Percentiles rank a stretch among this genome's conserved stretches.
Conservation (phyloP, 2,329 filamentous ascomycete species). For the Didymella glomerata region DNA sequence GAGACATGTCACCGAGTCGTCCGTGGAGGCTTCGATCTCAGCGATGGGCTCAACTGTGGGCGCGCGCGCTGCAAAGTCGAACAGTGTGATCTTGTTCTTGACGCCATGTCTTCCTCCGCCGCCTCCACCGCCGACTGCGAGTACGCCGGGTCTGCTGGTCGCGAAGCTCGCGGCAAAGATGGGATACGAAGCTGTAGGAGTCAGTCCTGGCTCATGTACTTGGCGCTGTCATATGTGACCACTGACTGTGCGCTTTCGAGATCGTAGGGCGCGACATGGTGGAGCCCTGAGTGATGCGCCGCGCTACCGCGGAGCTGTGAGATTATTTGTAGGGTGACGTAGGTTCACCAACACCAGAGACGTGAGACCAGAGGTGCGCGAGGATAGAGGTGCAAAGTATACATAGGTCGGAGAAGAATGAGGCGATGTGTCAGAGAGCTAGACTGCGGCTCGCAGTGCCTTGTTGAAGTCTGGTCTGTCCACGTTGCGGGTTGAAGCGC, state of each 20-base stretch:
- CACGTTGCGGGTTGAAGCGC: constrained; percentile 24
- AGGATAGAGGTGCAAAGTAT: background rate
- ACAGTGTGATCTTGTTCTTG: constrained; percentile 78
- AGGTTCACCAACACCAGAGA: constrained; percentile 5
- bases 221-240: background rate
- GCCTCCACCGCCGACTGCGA: constrained; percentile 85
- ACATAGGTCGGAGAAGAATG: background rate
- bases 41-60: constrained; percentile 66
- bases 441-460: background rate
- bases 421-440: background rate
- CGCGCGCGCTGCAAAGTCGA: constrained; percentile 74
- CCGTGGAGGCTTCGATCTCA: constrained; percentile 82
- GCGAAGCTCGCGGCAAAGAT: constrained; percentile 90
- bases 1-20: constrained; percentile 88
- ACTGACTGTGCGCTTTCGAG: constrained; percentile 40
- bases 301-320: constrained; percentile 6
- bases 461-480: constrained; percentile 17
- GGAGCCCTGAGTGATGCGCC: constrained; percentile 24
- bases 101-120: constrained; percentile 72
- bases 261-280: constrained; percentile 45
- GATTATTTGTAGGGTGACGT: constrained; percentile 13
- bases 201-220: constrained; percentile 5
- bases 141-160: constrained; percentile 73
- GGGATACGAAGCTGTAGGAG: constrained; percentile 65
- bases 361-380: background rate